Conservation (phyloP, 257 asterid species). For the Fraxinus americana region DNA sequence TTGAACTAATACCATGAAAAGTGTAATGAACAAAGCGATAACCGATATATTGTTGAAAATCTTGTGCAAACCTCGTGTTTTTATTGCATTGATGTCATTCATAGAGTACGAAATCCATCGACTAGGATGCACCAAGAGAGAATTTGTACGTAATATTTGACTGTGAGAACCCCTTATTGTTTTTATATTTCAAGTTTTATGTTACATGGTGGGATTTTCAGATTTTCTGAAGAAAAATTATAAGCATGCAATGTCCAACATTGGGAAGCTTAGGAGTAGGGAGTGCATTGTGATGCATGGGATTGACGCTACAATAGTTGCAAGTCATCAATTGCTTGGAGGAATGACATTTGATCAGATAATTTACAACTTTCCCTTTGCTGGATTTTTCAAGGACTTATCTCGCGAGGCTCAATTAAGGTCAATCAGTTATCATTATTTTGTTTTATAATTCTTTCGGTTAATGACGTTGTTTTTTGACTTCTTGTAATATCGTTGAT, state of each 20-base stretch:
- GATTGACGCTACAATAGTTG: constrained; percentile 20
- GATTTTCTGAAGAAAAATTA: constrained; percentile 24
- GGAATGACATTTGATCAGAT: constrained; percentile 13
- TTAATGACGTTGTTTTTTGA: background rate
- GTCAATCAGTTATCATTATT: constrained; percentile 20
- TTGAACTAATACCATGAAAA: too few relatives aligned
- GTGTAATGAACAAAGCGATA: too few relatives aligned
- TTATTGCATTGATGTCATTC: too few relatives aligned
- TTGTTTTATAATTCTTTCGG: background rate
- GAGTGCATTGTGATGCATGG: constrained; percentile 26
- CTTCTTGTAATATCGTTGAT: too few relatives aligned
- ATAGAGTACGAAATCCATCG: too few relatives aligned
- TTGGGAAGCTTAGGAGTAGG: constrained; percentile 3
- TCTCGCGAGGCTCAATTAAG: constrained; percentile 22
- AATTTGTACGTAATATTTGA: too few relatives aligned
- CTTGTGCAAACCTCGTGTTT: too few relatives aligned
- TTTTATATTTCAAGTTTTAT: background rate
- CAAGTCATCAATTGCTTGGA: background rate
- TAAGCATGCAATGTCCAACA: constrained; percentile 1
- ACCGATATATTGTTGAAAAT: too few relatives aligned
- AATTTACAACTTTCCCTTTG: constrained; percentile 36
- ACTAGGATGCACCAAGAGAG: too few relatives aligned
- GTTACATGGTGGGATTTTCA: background rate
- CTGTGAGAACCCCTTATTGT: too few relatives aligned
- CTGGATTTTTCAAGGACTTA: constrained; percentile 32